phyloP scores from a whole-genome alignment of 2,329 filamentous ascomycete genomes.

The Epichloe scottii region DNA sequence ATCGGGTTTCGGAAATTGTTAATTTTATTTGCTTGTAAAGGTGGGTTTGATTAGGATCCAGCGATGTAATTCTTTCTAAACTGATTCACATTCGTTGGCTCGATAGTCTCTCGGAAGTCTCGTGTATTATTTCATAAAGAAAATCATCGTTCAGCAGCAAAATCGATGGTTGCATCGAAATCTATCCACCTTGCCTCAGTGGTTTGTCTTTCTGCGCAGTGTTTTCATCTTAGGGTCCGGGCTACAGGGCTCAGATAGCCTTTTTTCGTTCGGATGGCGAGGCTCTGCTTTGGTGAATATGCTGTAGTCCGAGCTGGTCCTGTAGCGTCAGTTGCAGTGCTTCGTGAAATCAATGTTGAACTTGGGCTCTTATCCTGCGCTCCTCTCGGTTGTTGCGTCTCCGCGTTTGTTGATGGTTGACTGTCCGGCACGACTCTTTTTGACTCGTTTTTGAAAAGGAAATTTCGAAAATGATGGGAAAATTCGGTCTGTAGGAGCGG shows the following conservation, averaged over 20 bases:
- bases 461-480: not conserved
- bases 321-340: not conserved
- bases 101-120: too few species aligned
- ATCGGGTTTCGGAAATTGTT: not conserved
- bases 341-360: not conserved
- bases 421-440: not conserved
- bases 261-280: not conserved
- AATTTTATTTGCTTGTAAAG: not conserved
- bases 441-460: not conserved
- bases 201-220: not conserved
- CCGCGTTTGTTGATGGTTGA: not conserved
- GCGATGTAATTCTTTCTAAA: not conserved
- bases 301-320: not conserved
- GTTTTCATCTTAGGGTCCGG: not conserved
- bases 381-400: not conserved
- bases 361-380: not conserved
- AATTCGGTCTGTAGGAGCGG: conserved; percentile 4
- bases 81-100: not conserved
- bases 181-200: too few species aligned
- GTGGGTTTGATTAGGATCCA: not conserved
- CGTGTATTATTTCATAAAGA: not conserved
- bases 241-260: not conserved
- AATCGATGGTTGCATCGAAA: too few species aligned
- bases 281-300: not conserved
- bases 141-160: not conserved